These are phyloP conservation scores for Aegilops tauschii DNA, from an alignment of 176 grass and related monocot genomes.

Conservation along the genomic window DNA sequence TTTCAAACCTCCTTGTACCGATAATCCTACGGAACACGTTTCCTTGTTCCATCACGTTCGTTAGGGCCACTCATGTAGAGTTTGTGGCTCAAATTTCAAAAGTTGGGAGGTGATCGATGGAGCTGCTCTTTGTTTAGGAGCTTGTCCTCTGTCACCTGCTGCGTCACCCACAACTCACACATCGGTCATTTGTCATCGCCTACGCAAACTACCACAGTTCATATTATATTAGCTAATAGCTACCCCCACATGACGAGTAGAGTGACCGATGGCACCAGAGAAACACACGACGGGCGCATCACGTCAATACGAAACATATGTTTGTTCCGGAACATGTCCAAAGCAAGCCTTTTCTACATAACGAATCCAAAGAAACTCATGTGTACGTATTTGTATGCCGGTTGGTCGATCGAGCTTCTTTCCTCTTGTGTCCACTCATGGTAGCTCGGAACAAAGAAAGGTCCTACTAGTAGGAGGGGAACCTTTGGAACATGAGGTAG, in stretches of 20 bases:
- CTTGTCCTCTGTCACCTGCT: background rate
- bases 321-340: too few species aligned
- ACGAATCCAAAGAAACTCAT: too few species aligned
- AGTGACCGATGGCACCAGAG: background rate
- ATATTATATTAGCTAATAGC: background rate
- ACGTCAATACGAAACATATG: background rate
- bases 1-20: background rate
- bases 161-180: background rate
- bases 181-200: background rate
- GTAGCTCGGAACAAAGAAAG: too few species aligned
- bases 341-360: too few species aligned
- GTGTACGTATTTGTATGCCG: too few species aligned
- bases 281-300: background rate
- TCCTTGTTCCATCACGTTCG: background rate
- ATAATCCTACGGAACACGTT: background rate
- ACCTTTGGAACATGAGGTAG: too few species aligned
- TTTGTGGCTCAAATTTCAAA: background rate
- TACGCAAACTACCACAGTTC: background rate
- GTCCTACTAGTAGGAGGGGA: too few species aligned
- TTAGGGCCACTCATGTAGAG: background rate
- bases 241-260: background rate
- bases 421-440: too few species aligned
- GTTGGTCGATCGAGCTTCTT: too few species aligned
- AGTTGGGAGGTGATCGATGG: too few species aligned
- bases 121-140: background rate